A percentile compares a stretch with the other conserved stretches of the same genome.
These are phyloP conservation scores for Capsicum pubescens DNA, from an alignment of 257 asterid species.

Conservation along the genomic window DNA sequence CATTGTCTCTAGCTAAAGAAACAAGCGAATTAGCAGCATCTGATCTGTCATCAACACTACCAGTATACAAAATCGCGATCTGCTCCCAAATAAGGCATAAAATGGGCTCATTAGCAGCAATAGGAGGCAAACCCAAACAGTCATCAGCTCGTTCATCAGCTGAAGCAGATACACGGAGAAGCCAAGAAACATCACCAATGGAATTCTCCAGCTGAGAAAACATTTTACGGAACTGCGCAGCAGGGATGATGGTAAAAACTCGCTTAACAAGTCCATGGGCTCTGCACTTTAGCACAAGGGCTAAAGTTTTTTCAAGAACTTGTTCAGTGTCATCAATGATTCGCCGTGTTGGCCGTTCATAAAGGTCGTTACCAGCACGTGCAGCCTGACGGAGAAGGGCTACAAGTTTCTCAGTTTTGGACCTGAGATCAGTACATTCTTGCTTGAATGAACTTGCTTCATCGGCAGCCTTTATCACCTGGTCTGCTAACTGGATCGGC, in stretches of 20 bases:
- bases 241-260: conserved; percentile 70
- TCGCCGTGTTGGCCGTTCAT: conserved; percentile 80
- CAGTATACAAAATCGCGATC: conserved; percentile 66
- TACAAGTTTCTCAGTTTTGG: conserved; percentile 70
- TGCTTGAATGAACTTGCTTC: conserved; percentile 70
- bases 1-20: conserved; percentile 66
- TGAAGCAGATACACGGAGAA: conserved; percentile 76
- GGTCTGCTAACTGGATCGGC: conserved; percentile 71
- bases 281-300: conserved; percentile 66
- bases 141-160: conserved; percentile 65
- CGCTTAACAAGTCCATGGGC: conserved; percentile 70
- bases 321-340: conserved; percentile 75
- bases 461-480: conserved; percentile 63
- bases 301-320: conserved; percentile 57
- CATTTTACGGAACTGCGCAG: conserved; percentile 78
- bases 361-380: conserved; percentile 74
- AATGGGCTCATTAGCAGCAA: conserved; percentile 81
- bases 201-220: conserved; percentile 66
- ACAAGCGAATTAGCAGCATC: conserved; percentile 76
- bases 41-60: conserved; percentile 56
- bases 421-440: conserved; percentile 66
- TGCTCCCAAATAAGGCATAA: conserved; percentile 79
- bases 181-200: conserved; percentile 83
- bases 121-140: conserved; percentile 75
- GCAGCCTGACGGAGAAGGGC: conserved; percentile 76